phyloP scores from a whole-genome alignment of 805 yeast species.

The Yarrowia porcina region DNA sequence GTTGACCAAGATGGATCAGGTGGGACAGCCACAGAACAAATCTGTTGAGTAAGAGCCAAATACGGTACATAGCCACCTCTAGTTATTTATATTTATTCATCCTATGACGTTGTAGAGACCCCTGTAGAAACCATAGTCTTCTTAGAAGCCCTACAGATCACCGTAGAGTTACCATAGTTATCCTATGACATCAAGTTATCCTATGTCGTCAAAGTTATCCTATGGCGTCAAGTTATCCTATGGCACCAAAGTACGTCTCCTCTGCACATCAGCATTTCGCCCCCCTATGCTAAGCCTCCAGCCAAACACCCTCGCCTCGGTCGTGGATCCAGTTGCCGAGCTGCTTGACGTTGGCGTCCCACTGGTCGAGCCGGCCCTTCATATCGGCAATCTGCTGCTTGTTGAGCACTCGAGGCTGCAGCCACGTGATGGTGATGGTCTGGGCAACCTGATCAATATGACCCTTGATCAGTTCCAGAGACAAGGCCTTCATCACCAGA shows the following conservation, averaged over 20 bases:
- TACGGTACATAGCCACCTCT: too few species aligned
- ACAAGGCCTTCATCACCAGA: slow-evolving; percentile 84
- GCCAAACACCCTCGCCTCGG: slow-evolving; percentile 66
- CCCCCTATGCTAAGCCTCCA: slow-evolving; percentile 34
- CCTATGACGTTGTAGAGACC: too few species aligned
- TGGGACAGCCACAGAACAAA: neutral
- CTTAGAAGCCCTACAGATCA: too few species aligned
- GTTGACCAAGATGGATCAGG: neutral
- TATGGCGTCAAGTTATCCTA: too few species aligned
- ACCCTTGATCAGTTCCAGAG: slow-evolving; percentile 82
- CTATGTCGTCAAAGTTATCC: too few species aligned
- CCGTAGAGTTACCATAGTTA: too few species aligned
- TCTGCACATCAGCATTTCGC: neutral
- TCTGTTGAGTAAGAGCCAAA: neutral
- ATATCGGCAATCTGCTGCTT: slow-evolving; percentile 72
- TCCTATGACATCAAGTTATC: too few species aligned
- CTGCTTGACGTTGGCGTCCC: slow-evolving; percentile 73
- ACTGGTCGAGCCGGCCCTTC: slow-evolving; percentile 65
- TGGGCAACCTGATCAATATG: slow-evolving; percentile 81
- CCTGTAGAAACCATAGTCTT: too few species aligned
- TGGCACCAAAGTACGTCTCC: too few species aligned
- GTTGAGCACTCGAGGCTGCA: slow-evolving; percentile 92
- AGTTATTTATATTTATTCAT: neutral
- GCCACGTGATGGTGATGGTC: slow-evolving; percentile 82
- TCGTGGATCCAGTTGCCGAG: slow-evolving; percentile 60